A percentile compares a stretch with the other conserved stretches of the same genome.
Conservation (phyloP, 192 early-diverging fungal genomes). For the Endogone sp. region DNA sequence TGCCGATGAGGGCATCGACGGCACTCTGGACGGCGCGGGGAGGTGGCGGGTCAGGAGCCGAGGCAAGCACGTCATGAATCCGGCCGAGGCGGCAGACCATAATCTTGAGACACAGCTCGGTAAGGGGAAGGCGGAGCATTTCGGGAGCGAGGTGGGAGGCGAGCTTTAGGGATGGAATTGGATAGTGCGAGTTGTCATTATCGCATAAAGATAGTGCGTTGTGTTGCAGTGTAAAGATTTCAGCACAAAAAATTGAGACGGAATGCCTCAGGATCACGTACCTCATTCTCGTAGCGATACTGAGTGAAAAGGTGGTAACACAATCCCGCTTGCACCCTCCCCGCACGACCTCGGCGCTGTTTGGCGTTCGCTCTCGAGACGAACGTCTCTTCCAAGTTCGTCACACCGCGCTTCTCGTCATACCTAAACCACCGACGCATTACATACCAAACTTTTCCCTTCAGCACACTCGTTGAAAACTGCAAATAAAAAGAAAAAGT, state of each 20-base stretch:
- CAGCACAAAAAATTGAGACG: no score
- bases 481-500: not conserved
- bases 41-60: conserved; percentile 57
- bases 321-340: conserved; percentile 68
- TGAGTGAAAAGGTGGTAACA: conserved; percentile 73
- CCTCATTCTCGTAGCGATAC: conserved; percentile 38
- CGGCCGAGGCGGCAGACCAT: conserved; percentile 47
- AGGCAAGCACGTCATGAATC: conserved; percentile 38
- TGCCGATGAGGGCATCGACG: conserved; percentile 42
- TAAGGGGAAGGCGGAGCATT: conserved; percentile 65
- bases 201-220: no score
- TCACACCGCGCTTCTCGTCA: conserved; percentile 57
- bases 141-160: conserved; percentile 59
- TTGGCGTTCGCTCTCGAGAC: conserved; percentile 63
- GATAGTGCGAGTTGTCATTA: not conserved
- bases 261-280: not conserved
- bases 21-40: conserved; percentile 40
- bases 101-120: conserved; percentile 67
- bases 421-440: conserved; percentile 18
- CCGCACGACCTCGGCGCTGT: conserved; percentile 82
- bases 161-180: conserved; percentile 26
- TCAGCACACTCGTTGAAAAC: conserved; percentile 4
- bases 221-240: no score
- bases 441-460: not conserved
- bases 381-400: conserved; percentile 56